Base-by-base conservation (phyloP, 331 rosid species). In the Spiraea crenata region DNA sequence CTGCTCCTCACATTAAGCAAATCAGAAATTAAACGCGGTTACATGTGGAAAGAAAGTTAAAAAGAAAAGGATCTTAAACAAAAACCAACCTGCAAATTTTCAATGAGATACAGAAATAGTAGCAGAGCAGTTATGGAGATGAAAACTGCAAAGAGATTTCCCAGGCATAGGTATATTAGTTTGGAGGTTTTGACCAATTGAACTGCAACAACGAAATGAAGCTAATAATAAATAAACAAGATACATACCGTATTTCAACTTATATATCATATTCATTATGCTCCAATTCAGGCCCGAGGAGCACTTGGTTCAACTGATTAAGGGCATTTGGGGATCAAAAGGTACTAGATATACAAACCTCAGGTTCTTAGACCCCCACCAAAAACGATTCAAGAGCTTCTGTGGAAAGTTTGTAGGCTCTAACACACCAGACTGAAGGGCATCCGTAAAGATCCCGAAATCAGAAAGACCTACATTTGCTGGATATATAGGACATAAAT, bases 311-410 rank as follows among this genome's bases (percentile, higher is more conserved):
- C n/a, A n/a, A n/a, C n/a, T n/a, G n/a, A n/a, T n/a, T n/a, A n/a
- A n/a, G n/a, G n/a, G n/a, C n/a, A n/a, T n/a, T n/a, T n/a, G n/a
- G n/a, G n/a, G n/a, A n/a, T n/a, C n/a, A n/a, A n/a, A n/a, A n/a
- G n/a, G n/a, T n/a, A n/a, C n/a, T n/a, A n/a, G n/a, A n/a, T n/a
- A n/a, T 59, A 5, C 64, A 59, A 61, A 61, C 66, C 66, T 61
- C 48, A 61, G 25, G 40, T 40, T 39, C 54, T 35, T 8, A 63
- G 68, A 62, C 48, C 67, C 67, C 67, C 67, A 62, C 44, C 64
- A 59, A 15, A 59, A 59, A 59, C 17, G 34, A 14, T 7, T 42
- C 7, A 16, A 4, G 20, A 63, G 8, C 11, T 63, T 63, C 0
- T 42, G 8, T 42, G 52, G 68, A 17, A 63, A 15, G 44, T 42